These are phyloP conservation scores for Debaryomycetaceae sp. DNA, from an alignment of 1,139 yeast species.

Conservation along the genomic window DNA sequence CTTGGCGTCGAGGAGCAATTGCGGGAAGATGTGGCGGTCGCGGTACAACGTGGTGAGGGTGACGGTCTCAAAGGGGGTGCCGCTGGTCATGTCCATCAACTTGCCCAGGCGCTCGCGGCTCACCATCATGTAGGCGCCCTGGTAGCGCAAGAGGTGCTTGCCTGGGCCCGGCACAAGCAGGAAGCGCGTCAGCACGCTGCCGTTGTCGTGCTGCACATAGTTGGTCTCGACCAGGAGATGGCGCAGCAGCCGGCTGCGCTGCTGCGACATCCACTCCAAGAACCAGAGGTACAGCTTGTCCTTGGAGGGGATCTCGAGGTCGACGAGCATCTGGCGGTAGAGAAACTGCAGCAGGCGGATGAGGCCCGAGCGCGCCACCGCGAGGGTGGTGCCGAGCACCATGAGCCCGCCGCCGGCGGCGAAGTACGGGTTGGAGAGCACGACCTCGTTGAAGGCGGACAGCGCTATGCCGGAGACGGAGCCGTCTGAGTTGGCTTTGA, in stretches of 20 bases:
- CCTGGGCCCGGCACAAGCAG: slow-evolving; percentile 98
- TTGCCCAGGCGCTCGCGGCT: slow-evolving; percentile 89
- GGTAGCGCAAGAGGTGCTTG: slow-evolving; percentile 77
- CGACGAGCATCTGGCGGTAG: slow-evolving; percentile 83
- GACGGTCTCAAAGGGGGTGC: slow-evolving; percentile 94
- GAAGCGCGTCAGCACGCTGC: slow-evolving; percentile 82
- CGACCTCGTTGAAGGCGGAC: slow-evolving; percentile 47
- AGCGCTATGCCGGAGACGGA: slow-evolving; percentile 28
- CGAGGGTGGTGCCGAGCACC: slow-evolving; percentile 86
- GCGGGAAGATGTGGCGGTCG: slow-evolving; percentile 67
- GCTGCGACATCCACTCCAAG: slow-evolving; percentile 91
- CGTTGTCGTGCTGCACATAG: slow-evolving; percentile 87
- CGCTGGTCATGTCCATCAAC: slow-evolving; percentile 82
- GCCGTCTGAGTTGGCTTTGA: slow-evolving; percentile 36
- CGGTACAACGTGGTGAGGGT: slow-evolving; percentile 84
- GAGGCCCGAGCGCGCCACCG: slow-evolving; percentile 70
- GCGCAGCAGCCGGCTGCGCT: slow-evolving; percentile 68
- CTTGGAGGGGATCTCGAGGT: slow-evolving; percentile 87
- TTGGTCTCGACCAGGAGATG: slow-evolving; percentile 89
- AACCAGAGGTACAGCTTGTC: slow-evolving; percentile 96
- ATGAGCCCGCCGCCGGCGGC: slow-evolving; percentile 97
- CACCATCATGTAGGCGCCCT: slow-evolving; percentile 85
- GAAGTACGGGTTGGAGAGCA: slow-evolving; percentile 81
- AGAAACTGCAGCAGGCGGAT: slow-evolving; percentile 61
- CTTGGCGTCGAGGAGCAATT: slow-evolving; percentile 83